These are phyloP conservation scores for Podosphaera fusca DNA, from an alignment of 2,329 filamentous ascomycete genomes.

Conservation along the genomic window DNA sequence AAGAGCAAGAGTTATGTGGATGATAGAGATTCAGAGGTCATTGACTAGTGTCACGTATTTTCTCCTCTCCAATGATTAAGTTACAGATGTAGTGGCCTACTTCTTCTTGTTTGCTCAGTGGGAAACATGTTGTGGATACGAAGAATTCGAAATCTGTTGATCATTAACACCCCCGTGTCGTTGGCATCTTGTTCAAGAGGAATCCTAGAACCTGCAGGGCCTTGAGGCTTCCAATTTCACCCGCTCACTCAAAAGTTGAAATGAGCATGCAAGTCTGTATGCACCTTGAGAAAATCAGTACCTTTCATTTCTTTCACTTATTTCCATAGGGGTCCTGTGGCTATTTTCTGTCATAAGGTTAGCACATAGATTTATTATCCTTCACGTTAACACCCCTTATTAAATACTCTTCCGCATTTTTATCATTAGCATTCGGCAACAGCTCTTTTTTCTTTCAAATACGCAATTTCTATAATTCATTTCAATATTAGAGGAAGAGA, in stretches of 20 bases:
- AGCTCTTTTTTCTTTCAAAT: not conserved
- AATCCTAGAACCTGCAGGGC: slow-evolving; percentile 1
- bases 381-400: not conserved
- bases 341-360: not conserved
- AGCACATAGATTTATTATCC: not conserved
- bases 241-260: not conserved
- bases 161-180: not conserved
- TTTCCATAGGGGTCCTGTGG: not conserved
- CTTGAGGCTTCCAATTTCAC: not conserved
- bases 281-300: not conserved
- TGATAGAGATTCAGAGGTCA: too few relatives aligned
- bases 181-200: not conserved
- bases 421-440: not conserved
- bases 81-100: not conserved
- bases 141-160: not conserved
- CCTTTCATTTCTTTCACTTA: not conserved
- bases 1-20: too few relatives aligned
- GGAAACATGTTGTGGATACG: not conserved
- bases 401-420: not conserved
- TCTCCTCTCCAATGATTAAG: not conserved
- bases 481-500: not conserved
- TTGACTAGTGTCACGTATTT: not conserved
- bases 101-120: not conserved
- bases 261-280: slow-evolving; percentile 1
- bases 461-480: not conserved